These are phyloP conservation scores for Sugiyamaella mastotermitis DNA, from an alignment of 805 yeast genomes.

Conservation along the genomic window DNA sequence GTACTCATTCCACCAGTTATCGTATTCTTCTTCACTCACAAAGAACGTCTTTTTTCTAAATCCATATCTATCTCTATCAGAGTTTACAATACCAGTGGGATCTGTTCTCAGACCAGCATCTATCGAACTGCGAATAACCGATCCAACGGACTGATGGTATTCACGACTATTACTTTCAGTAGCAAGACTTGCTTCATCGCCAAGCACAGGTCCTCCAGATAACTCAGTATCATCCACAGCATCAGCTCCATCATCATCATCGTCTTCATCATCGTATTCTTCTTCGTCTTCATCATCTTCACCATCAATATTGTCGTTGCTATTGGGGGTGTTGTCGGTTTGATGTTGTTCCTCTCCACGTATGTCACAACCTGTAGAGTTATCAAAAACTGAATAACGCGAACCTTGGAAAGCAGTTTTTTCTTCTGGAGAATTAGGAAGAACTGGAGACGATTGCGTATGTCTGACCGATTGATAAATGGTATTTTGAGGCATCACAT, in stretches of 20 bases:
- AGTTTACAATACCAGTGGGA: background rate
- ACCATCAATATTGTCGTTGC: background rate
- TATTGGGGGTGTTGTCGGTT: background rate
- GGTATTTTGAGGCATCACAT: too few species aligned
- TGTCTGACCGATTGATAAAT: too few species aligned
- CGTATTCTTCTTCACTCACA: conserved; percentile 51
- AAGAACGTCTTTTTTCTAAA: conserved; percentile 62
- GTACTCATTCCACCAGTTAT: conserved; percentile 71
- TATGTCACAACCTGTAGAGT: too few species aligned
- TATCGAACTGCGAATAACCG: conserved; percentile 14
- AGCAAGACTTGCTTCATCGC: too few species aligned
- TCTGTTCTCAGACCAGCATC: conserved; percentile 9
- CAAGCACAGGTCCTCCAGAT: too few species aligned
- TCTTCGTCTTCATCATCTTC: background rate
- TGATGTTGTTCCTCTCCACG: background rate
- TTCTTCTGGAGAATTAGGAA: too few species aligned
- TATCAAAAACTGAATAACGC: too few species aligned
- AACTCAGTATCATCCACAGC: background rate
- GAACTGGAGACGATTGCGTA: background rate
- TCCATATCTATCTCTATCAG: conserved; percentile 69
- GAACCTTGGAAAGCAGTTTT: too few species aligned
- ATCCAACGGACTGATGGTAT: background rate
- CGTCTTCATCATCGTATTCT: background rate
- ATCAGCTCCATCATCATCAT: background rate
- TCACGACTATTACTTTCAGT: too few species aligned